These are phyloP conservation scores for Sporothrix euskadiensis DNA, from an alignment of 2,329 filamentous ascomycete genomes.

Conservation along the genomic window DNA sequence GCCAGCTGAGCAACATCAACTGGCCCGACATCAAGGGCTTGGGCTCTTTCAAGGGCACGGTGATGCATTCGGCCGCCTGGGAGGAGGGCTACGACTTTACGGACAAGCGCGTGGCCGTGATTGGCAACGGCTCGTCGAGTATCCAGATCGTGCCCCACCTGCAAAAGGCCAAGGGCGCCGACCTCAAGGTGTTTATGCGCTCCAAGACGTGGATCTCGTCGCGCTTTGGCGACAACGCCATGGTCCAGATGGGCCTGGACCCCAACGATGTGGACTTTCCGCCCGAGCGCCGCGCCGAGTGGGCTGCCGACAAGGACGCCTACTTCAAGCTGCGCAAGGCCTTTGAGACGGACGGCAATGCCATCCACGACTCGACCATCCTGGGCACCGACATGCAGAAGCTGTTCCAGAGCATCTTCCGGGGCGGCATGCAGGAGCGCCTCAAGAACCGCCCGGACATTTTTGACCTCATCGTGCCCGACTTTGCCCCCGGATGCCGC, in stretches of 20 bases:
- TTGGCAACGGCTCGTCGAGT: constrained; percentile 55
- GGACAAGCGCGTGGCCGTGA: constrained; percentile 51
- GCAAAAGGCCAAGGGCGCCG: constrained; percentile 46
- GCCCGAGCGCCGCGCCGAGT: constrained; percentile 42
- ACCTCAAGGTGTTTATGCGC: constrained; percentile 50
- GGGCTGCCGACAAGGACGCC: constrained; percentile 42
- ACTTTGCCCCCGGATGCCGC: constrained; percentile 48
- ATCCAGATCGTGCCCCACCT: constrained; percentile 55
- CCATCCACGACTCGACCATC: constrained; percentile 46
- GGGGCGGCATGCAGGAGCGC: constrained; percentile 43
- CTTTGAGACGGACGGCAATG: constrained; percentile 48
- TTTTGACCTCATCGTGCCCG: constrained; percentile 46
- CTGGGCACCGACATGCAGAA: constrained; percentile 42
- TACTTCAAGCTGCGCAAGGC: constrained; percentile 47
- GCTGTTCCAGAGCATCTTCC: constrained; percentile 39
- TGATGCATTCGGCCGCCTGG: constrained; percentile 51
- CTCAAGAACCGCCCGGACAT: constrained; percentile 49
- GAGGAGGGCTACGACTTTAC: constrained; percentile 50
- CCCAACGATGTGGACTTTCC: constrained; percentile 43
- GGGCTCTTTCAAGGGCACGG: constrained; percentile 44
- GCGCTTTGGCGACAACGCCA: constrained; percentile 49
- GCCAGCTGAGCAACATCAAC: constrained; percentile 46
- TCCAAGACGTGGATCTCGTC: constrained; percentile 54
- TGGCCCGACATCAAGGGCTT: constrained; percentile 50
- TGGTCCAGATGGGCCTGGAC: constrained; percentile 47